Evolutionary conservation across 257 asterid genomes (phyloP).

Genomic region (Scutellaria barbata): DNA sequence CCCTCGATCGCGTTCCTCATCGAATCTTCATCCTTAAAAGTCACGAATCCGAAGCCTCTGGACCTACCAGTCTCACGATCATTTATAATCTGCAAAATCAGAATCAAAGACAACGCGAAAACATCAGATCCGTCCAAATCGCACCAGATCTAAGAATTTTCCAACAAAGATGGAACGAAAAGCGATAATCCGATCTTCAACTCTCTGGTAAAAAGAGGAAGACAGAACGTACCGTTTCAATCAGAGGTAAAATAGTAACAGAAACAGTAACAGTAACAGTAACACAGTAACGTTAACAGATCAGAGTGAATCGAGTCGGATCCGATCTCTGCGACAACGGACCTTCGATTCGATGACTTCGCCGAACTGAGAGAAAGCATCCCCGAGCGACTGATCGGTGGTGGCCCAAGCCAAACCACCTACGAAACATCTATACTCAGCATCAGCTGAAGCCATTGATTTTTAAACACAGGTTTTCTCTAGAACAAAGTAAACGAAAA

Average conservation of each 20-base stretch:
- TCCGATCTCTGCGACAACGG: constrained; percentile 85
- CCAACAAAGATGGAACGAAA: constrained; percentile 30
- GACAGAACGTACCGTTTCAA: constrained; percentile 76
- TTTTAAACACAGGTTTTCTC: no score
- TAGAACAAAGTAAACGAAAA: no score
- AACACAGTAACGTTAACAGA: constrained; percentile 58
- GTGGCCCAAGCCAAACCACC: constrained; percentile 87
- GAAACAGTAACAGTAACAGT: constrained; percentile 55
- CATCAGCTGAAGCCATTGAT: constrained; percentile 56
- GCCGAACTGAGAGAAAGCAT: constrained; percentile 61
- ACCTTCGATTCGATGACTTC: constrained; percentile 82
- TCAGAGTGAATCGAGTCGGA: constrained; percentile 67
- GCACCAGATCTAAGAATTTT: constrained; percentile 25
- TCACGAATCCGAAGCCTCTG: constrained; percentile 90
- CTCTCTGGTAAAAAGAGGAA: constrained; percentile 58
- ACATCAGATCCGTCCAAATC: constrained; percentile 38
- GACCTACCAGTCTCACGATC: constrained; percentile 77
- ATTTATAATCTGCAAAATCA: constrained; percentile 50
- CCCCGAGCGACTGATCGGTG: constrained; percentile 52
- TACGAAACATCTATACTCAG: constrained; percentile 80
- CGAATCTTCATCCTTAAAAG: constrained; percentile 69
- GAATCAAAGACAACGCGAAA: background rate
- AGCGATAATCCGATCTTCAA: constrained; percentile 64
- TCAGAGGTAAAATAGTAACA: constrained; percentile 51
- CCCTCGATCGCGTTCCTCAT: constrained; percentile 77